Evolutionary conservation across 1,284 basidiomycete genomes (phyloP).

Genomic region (Microbotryomycetes sp.): DNA sequence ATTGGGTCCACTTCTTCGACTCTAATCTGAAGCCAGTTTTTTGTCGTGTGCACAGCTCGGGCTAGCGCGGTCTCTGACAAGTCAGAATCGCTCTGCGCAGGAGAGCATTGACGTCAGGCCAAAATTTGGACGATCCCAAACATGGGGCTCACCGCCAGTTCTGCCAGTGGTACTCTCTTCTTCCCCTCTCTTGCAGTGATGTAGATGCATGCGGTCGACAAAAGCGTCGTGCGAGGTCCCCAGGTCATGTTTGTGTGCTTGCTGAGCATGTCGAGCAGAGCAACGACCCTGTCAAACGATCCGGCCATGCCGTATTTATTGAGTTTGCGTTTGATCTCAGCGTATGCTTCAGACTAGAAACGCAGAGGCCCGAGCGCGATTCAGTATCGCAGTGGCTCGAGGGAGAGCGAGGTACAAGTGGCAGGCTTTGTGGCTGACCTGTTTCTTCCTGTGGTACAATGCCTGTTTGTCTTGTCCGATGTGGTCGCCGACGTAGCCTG

Average conservation of each 20-base stretch:
- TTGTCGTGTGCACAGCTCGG: conserved; percentile 40
- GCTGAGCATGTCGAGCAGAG: neutral
- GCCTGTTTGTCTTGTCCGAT: neutral
- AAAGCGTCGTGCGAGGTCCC: conserved; percentile 12
- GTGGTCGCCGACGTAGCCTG: conserved; percentile 1
- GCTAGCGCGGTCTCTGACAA: conserved; percentile 51
- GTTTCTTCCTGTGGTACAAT: conserved; percentile 12
- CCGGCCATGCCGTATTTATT: neutral
- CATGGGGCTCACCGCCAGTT: conserved; percentile 22
- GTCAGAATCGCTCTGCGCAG: conserved; percentile 48
- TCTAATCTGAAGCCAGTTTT: conserved; percentile 20
- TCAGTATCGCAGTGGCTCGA: no score
- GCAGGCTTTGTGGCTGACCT: no score
- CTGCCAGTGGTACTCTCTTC: conserved; percentile 4
- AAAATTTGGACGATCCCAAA: no score
- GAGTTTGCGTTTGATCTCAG: neutral
- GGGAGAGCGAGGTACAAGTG: no score
- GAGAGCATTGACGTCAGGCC: no score
- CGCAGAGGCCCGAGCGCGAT: no score
- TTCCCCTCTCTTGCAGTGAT: conserved; percentile 7
- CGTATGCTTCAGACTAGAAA: neutral
- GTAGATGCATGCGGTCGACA: conserved; percentile 23
- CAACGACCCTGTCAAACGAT: neutral
- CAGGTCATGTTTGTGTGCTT: conserved; percentile 1
- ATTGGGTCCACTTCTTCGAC: conserved; percentile 43